Conservation (phyloP, 148 eudicot genomes). For the Vaccinium corymbosum region DNA sequence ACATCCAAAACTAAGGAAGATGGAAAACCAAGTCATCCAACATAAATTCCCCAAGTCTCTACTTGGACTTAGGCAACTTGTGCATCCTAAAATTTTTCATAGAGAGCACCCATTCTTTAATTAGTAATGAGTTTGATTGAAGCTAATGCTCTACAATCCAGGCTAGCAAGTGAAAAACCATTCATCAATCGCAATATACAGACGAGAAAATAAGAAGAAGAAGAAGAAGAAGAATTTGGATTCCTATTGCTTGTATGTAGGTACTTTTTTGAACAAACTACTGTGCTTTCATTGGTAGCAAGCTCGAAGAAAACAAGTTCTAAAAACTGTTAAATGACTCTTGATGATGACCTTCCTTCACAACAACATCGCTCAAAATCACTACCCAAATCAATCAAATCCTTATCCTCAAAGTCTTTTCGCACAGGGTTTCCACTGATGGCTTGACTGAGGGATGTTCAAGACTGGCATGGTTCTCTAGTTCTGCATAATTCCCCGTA, state of each 20-base stretch:
- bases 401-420: not conserved
- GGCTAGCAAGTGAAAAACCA: not conserved
- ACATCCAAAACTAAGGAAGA: not conserved
- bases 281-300: not conserved
- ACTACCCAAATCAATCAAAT: no score
- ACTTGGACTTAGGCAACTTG: not conserved
- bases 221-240: not conserved
- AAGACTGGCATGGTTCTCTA: not conserved
- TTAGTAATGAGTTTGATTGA: not conserved
- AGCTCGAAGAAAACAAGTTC: not conserved
- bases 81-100: not conserved
- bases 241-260: constrained; percentile 4
- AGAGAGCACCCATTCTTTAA: not conserved
- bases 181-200: not conserved
- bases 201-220: not conserved
- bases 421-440: not conserved
- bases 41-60: not conserved
- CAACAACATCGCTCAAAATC: no score
- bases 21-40: not conserved
- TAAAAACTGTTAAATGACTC: not conserved
- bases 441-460: not conserved
- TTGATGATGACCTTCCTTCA: not conserved
- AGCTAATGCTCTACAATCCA: not conserved
- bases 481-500: constrained; percentile 25
- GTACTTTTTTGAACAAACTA: not conserved